A percentile compares a stretch with the other conserved stretches of the same genome.
Evolutionary conservation across 179 eudicot genomes (phyloP).

Genomic region (Spinacia oleracea): DNA sequence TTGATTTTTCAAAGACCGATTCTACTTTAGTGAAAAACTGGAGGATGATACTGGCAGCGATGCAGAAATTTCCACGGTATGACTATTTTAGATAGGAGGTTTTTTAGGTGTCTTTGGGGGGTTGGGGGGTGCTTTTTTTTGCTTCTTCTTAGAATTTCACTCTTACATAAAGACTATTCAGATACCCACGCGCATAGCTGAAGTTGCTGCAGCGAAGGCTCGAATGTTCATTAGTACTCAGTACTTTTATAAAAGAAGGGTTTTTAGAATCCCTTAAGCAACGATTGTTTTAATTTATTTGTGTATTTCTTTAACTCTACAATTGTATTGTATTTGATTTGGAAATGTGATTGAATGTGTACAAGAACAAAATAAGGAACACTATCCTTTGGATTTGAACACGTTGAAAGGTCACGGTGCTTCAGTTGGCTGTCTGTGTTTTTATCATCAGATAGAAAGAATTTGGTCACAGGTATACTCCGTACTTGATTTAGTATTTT

Average conservation of each 20-base stretch:
- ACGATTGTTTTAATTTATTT: too few species aligned
- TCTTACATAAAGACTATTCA: slow-evolving; percentile 34
- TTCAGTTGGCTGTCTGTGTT: slow-evolving; percentile 68
- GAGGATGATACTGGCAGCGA: slow-evolving; percentile 70
- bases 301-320: neutral
- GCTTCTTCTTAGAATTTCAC: neutral
- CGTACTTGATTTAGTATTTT: neutral
- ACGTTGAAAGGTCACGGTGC: slow-evolving; percentile 97
- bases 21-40: slow-evolving; percentile 76
- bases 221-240: slow-evolving; percentile 88
- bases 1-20: slow-evolving; percentile 59
- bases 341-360: slow-evolving; percentile 26
- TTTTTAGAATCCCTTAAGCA: too few species aligned
- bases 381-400: slow-evolving; percentile 92
- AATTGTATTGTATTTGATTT: neutral
- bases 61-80: slow-evolving; percentile 60
- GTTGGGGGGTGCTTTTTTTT: neutral
- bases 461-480: slow-evolving; percentile 95
- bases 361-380: slow-evolving; percentile 83
- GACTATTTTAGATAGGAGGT: neutral
- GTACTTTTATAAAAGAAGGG: too few species aligned
- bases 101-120: neutral
- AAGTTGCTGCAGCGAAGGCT: slow-evolving; percentile 95
- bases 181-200: slow-evolving; percentile 89
- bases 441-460: slow-evolving; percentile 69